These are phyloP conservation scores for Hortiboletus campestris DNA, from an alignment of 768 basidiomycete species.

Conservation along the genomic window DNA sequence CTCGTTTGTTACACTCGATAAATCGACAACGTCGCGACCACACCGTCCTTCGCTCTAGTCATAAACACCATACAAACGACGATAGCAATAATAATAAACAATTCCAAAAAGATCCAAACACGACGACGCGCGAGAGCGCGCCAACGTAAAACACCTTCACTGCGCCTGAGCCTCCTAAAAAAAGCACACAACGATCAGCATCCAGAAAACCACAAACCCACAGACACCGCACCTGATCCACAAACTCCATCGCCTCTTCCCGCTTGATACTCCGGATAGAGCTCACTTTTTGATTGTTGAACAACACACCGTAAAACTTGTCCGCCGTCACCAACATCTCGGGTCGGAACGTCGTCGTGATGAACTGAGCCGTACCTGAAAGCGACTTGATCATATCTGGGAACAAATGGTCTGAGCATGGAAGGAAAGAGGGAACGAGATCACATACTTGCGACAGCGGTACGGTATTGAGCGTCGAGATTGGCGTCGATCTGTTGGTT, in stretches of 20 bases:
- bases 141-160: constrained; percentile 10
- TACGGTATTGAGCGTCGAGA: constrained; percentile 95
- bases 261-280: constrained; percentile 83
- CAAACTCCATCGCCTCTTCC: constrained; percentile 92
- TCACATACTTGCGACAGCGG: constrained; percentile 85
- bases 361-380: constrained; percentile 86
- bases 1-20: background rate
- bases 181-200: background rate
- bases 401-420: constrained; percentile 37
- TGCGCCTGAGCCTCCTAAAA: constrained; percentile 50
- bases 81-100: constrained; percentile 24
- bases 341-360: constrained; percentile 96
- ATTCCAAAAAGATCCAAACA: background rate
- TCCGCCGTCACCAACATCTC: constrained; percentile 96
- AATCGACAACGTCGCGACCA: background rate
- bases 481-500: constrained; percentile 85
- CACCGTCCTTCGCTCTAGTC: background rate
- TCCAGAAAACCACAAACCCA: background rate
- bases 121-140: background rate
- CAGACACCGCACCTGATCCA: constrained; percentile 66
- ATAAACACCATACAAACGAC: background rate
- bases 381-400: constrained; percentile 86
- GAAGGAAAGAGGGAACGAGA: background rate
- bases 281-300: constrained; percentile 94
- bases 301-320: constrained; percentile 95